Conservation (phyloP, 179 eudicot species). For the Spinacia oleracea region DNA sequence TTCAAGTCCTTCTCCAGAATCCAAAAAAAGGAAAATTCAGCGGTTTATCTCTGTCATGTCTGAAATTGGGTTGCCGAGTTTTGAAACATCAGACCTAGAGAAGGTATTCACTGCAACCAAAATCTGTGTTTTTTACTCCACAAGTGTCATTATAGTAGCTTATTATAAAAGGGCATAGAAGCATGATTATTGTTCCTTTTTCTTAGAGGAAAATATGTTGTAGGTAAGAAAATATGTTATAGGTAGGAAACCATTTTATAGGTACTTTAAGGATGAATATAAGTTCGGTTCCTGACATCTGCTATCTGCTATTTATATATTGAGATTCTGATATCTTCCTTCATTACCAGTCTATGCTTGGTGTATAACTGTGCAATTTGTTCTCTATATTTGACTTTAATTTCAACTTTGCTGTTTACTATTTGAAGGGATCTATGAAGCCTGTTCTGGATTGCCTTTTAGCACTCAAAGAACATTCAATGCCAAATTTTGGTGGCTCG, state of each 20-base stretch:
- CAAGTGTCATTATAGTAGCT: background rate
- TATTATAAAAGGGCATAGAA: background rate
- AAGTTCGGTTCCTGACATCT: background rate
- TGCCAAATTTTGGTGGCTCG: slow-evolving; percentile 36
- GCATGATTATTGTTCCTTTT: background rate
- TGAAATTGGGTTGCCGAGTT: slow-evolving; percentile 73
- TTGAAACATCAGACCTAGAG: slow-evolving; percentile 67
- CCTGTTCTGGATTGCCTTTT: slow-evolving; percentile 74
- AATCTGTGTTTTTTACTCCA: background rate
- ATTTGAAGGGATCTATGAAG: slow-evolving; percentile 80
- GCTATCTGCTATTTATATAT: background rate
- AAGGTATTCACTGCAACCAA: slow-evolving; percentile 45
- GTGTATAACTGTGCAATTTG: background rate
- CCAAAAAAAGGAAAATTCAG: slow-evolving; percentile 45
- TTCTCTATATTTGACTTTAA: background rate
- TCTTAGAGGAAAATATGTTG: background rate
- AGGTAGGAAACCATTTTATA: too few species aligned
- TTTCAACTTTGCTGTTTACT: background rate
- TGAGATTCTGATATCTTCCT: background rate
- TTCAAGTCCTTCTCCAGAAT: slow-evolving; percentile 40
- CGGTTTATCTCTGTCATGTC: slow-evolving; percentile 66
- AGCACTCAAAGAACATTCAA: slow-evolving; percentile 58
- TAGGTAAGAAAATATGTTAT: too few species aligned
- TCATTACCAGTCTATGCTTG: background rate
- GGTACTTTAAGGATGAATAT: too few species aligned